phyloP scores from a whole-genome alignment of 2,329 filamentous ascomycete species.

The Metarhizium anisopliae region DNA sequence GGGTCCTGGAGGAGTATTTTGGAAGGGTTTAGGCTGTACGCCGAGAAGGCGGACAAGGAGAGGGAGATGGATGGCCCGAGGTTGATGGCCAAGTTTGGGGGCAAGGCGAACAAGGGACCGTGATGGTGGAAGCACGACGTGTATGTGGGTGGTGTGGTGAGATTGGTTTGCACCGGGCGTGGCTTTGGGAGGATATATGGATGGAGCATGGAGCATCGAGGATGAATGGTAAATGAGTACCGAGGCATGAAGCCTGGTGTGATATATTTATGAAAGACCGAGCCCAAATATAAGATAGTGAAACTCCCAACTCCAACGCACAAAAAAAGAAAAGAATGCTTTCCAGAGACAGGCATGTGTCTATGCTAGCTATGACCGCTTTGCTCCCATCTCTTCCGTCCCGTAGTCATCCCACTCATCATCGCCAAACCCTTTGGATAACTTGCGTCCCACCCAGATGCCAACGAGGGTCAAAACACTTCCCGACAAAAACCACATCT shows the following conservation, averaged over 20 bases:
- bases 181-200: too few relatives aligned
- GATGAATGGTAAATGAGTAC: too few relatives aligned
- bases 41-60: conserved; percentile 3
- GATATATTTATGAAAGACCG: too few relatives aligned
- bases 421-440: conserved; percentile 32
- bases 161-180: too few relatives aligned
- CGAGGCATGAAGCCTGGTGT: too few relatives aligned
- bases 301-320: too few relatives aligned
- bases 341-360: too few relatives aligned
- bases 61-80: not conserved
- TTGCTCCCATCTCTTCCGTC: conserved; percentile 62
- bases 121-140: not conserved
- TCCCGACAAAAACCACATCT: conserved; percentile 72
- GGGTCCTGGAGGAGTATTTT: conserved; percentile 21
- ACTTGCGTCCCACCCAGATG: conserved; percentile 61
- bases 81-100: not conserved
- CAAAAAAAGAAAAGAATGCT: too few relatives aligned
- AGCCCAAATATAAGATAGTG: too few relatives aligned
- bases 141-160: too few relatives aligned
- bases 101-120: not conserved
- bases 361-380: conserved; percentile 40
- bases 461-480: conserved; percentile 59
- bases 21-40: conserved; percentile 22
- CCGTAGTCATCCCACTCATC: conserved; percentile 54
- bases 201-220: too few relatives aligned